Base-by-base conservation (phyloP, 225 moss, liverwort and hornwort genomes). In the Lunularia cruciata region DNA sequence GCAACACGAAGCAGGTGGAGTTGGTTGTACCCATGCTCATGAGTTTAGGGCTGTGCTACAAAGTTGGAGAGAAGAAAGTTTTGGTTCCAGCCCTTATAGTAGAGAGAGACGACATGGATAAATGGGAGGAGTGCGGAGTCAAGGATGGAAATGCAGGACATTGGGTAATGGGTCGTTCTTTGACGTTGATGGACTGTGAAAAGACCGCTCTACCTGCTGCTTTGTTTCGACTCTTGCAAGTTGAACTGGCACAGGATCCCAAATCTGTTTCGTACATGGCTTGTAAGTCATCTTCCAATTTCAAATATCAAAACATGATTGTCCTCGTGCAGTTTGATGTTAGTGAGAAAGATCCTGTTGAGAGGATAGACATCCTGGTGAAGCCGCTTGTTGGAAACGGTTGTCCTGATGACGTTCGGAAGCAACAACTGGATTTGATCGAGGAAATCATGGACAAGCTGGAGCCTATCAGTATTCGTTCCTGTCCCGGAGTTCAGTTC, bases 81-180 rank as follows among this genome's bases (percentile, higher is more conserved):
- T 47, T 63, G 14, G 38, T 76, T 13, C 76, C 76, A 4, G 53
- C 76, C 42, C 63, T 76, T 20, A 70, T 70, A 3, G 23, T 45
- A 25, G 22, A 16, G 1, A 40, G 40, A 6, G 63, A 45, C 22
- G 43, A 63, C 14, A 63, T 27, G 42, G 15, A 12, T 2, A 28
- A 7, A 27, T 63, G 63, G 63, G 60, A 60, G 60, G 8, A 38
- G 6, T 38, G 38, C 60, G 36, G 60, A 37, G n/a, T 60, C 60
- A 60, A 8, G 19, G 63, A 63, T 42, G 26, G 15, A 63, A 3
- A n/a, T 23, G 66, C 64, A 26, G 11, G 45, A 27, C 63, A 57
- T 13, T 76, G 71, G 70, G 76, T 70, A 13, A 70, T 76, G 71
- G 76, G 76, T 5, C 69, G 76, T 19, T 71, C 70, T 2, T 46